phyloP scores from a whole-genome alignment of 2,329 filamentous ascomycete genomes.

The Exophiala dermatitidis region DNA sequence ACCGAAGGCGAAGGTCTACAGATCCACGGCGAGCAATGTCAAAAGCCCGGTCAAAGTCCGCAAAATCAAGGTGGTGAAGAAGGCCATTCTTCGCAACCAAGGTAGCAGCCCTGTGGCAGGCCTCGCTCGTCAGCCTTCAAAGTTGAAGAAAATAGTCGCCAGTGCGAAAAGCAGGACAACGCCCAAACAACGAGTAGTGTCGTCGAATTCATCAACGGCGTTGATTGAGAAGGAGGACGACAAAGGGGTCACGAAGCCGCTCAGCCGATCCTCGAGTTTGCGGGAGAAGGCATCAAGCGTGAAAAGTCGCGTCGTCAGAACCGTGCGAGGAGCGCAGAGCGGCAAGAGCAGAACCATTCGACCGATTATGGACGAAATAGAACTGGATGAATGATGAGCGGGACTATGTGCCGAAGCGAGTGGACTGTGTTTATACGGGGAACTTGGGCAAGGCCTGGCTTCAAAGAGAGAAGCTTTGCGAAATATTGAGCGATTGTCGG shows the following conservation, averaged over 20 bases:
- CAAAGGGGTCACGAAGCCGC: conserved; percentile 1
- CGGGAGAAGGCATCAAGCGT: conserved; percentile 22
- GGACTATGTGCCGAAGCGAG: not conserved
- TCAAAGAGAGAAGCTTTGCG: no score
- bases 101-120: conserved; percentile 1
- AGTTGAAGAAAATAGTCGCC: conserved; percentile 17
- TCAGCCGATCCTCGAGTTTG: conserved; percentile 17
- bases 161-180: conserved; percentile 13
- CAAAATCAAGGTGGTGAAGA: conserved; percentile 14
- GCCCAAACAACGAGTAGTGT: conserved; percentile 14
- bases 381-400: not conserved
- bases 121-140: conserved; percentile 17
- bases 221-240: conserved; percentile 17
- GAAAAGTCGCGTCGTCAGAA: conserved; percentile 20
- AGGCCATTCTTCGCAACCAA: conserved; percentile 11
- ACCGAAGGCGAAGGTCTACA: conserved; percentile 10
- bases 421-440: no score
- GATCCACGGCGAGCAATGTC: conserved; percentile 1
- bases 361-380: conserved; percentile 7
- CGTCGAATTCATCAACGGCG: conserved; percentile 16
- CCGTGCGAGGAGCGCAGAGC: conserved; percentile 17
- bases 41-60: conserved; percentile 15
- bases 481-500: no score
- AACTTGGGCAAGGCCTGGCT: no score
- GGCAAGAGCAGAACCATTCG: conserved; percentile 13